These are phyloP conservation scores for Zizania palustris DNA, from an alignment of 202 grass and related monocot genomes.

Conservation along the genomic window DNA sequence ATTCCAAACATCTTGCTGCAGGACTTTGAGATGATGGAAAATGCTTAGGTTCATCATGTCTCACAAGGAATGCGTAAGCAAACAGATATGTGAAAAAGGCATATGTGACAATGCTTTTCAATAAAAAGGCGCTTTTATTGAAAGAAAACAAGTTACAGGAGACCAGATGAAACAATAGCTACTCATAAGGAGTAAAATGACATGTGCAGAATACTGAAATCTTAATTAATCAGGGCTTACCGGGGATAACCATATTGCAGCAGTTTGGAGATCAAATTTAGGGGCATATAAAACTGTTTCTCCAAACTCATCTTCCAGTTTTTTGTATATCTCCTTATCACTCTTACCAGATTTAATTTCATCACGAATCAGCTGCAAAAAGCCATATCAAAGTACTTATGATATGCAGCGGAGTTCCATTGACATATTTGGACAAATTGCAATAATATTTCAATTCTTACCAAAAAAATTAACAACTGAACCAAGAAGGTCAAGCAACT, in stretches of 20 bases:
- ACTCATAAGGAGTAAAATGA: not conserved
- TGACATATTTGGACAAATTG: not conserved
- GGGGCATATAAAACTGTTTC: conserved; percentile 87
- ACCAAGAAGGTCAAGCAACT: not conserved
- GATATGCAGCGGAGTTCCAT: not conserved
- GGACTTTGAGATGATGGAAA: not conserved
- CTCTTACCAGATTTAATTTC: conserved; percentile 73
- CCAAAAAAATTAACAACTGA: not conserved
- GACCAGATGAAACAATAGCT: not conserved
- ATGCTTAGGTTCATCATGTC: not conserved
- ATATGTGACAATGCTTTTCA: not conserved
- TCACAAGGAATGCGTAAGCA: not conserved
- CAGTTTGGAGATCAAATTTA: conserved; percentile 94
- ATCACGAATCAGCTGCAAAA: conserved; percentile 85
- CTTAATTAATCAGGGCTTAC: conserved; percentile 49
- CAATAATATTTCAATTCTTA: not conserved
- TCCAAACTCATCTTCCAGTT: conserved; percentile 71
- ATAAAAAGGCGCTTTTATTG: not conserved
- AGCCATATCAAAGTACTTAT: not conserved
- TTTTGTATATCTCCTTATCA: conserved; percentile 85
- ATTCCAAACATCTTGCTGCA: not conserved
- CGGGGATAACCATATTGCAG: conserved; percentile 87
- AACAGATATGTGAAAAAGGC: conserved; percentile 9
- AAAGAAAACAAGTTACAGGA: not conserved
- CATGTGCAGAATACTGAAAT: not conserved